Evolutionary conservation across 129 eudicot species (phyloP), one percentile per base, ranked within the genome.

Genomic region (Saussurea involucrata): DNA sequence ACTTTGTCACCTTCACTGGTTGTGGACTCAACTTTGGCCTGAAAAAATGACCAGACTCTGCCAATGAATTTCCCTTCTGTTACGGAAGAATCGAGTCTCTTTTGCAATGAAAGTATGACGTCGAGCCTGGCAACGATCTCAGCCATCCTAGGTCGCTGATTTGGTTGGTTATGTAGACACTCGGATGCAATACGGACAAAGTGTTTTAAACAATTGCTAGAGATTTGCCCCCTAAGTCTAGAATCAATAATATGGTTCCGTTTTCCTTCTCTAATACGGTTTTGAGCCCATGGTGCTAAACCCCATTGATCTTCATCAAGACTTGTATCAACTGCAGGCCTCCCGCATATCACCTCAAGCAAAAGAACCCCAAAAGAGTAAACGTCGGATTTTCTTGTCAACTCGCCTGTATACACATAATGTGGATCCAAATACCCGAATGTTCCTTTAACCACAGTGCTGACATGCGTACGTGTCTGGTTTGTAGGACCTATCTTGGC

Each of bases 81-180:
- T 46, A 15, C 17, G 11, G 80, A 66, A 36, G 34, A 42, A 58
- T 78, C 13, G 8, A 27, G 15, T 37, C 34, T 58, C 25, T 72
- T 74, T 37, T 77, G 85, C 63, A 27, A 24, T 7, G 74, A 53
- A 60, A 82, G 74, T 78, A 81, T 78, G 6, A 3, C 33, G 31
- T 81, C 84, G 3, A 85, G 84, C 65, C 15, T 63, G 28, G 17
- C 18, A 21, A 81, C 69, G 13, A 85, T 76, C 40, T 81, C 81
- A 27, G 84, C 84, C 89, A 85, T 85, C 7, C 82, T 82, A 12
- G 89, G 83, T 27, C 86, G 75, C 21, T 65, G 70, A 31, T 81
- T 69, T 4, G 83, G 71, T 6, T 58, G 27, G 18, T 78, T 42
- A 31, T 81, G 69, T 69, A 85, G 82, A 63, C 85, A 85, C 2